Conservation (phyloP, 441 rosid genomes). For the Gossypium lobatum region DNA sequence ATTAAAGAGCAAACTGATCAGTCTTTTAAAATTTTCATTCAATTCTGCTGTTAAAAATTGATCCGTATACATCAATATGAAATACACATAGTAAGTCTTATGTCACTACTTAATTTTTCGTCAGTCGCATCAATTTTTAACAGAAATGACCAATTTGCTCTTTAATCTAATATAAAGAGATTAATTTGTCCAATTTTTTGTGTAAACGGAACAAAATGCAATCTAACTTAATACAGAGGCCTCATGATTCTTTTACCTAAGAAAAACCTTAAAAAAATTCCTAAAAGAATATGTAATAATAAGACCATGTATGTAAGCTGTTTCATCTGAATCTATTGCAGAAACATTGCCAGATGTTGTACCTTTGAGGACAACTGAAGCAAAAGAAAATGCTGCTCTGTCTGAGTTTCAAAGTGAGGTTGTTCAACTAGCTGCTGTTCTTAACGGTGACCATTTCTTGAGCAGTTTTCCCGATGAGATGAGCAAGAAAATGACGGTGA, state of each 20-base stretch:
- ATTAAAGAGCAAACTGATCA: no score
- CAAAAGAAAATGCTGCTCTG: slow-evolving; percentile 54
- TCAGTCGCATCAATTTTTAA: no score
- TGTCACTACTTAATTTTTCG: no score
- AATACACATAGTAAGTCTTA: no score
- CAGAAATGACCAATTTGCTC: no score
- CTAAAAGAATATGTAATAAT: neutral
- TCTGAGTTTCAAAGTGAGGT: slow-evolving; percentile 81
- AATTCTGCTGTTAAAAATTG: no score
- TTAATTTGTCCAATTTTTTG: no score
- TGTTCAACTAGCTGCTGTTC: slow-evolving; percentile 87
- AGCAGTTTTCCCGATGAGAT: slow-evolving; percentile 73
- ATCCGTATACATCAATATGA: no score
- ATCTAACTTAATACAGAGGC: no score
- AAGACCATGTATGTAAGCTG: neutral
- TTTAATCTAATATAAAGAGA: no score
- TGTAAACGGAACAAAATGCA: no score
- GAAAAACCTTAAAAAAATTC: neutral
- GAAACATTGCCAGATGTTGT: slow-evolving; percentile 63
- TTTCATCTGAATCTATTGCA: slow-evolving; percentile 20
- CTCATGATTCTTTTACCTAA: neutral
- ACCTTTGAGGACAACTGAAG: slow-evolving; percentile 57
- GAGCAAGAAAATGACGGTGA: slow-evolving; percentile 72
- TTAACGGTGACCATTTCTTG: slow-evolving; percentile 76
- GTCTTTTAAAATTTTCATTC: no score